These are phyloP conservation scores for Debaryomyces prosopidis DNA, from an alignment of 805 yeast genomes.

Conservation along the genomic window DNA sequence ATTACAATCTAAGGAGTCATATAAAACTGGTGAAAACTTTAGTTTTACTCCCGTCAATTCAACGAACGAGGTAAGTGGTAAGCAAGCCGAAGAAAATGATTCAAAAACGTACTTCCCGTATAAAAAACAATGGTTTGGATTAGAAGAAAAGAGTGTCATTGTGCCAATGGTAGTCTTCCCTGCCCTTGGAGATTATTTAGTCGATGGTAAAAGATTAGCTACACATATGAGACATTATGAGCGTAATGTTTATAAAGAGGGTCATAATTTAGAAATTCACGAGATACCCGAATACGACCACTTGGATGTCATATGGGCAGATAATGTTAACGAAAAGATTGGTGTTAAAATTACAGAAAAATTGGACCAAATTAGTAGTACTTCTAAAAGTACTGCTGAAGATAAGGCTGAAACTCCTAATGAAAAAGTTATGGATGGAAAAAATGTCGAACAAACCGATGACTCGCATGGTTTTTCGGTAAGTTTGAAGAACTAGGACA, in stretches of 20 bases:
- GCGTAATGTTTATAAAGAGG: conserved; percentile 34
- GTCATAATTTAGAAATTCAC: conserved; percentile 35
- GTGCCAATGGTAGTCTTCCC: conserved; percentile 68
- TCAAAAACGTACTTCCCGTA: conserved; percentile 55
- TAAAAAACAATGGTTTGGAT: conserved; percentile 51
- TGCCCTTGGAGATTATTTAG: conserved; percentile 75
- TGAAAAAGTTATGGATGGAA: too few relatives aligned
- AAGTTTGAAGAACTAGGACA: too few relatives aligned
- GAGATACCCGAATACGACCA: conserved; percentile 73
- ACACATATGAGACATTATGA: conserved; percentile 67
- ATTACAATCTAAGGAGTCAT: conserved; percentile 32
- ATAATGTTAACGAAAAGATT: conserved; percentile 64
- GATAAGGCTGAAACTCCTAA: too few relatives aligned
- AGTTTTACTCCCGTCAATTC: conserved; percentile 19
- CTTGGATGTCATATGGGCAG: conserved; percentile 92
- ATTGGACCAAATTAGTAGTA: conserved; percentile 6
- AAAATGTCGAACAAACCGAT: too few relatives aligned
- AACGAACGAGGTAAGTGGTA: conserved; percentile 8
- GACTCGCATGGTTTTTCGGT: too few relatives aligned
- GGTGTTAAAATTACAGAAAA: conserved; percentile 42
- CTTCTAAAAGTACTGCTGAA: neutral
- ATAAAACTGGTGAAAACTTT: conserved; percentile 26
- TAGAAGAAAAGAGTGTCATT: conserved; percentile 19
- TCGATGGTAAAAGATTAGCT: conserved; percentile 68
- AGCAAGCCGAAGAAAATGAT: conserved; percentile 46